These are phyloP conservation scores for Mycoemilia scoparia DNA, from an alignment of 192 early-diverging fungal species.

Conservation along the genomic window DNA sequence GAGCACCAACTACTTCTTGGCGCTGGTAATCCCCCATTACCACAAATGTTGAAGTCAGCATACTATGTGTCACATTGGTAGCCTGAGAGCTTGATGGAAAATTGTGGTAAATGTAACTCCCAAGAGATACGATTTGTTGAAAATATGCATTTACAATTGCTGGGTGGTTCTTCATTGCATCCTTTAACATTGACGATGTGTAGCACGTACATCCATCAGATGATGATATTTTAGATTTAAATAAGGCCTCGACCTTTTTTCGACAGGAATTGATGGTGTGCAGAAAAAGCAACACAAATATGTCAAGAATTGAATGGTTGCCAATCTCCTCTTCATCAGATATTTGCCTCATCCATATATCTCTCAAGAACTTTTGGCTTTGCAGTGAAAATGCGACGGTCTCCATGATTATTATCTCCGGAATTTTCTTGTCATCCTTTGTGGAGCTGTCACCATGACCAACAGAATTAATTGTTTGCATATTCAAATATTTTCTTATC, in stretches of 20 bases:
- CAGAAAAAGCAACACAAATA: constrained; percentile 22
- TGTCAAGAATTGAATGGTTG: constrained; percentile 20
- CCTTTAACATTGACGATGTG: constrained; percentile 8
- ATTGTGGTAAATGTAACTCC: constrained; percentile 35
- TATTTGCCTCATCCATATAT: constrained; percentile 51
- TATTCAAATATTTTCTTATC: constrained; percentile 42
- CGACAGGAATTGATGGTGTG: constrained; percentile 17
- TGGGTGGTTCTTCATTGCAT: constrained; percentile 6
- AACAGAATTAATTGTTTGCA: constrained; percentile 32
- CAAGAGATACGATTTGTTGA: constrained; percentile 31
- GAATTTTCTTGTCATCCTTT: constrained; percentile 4
- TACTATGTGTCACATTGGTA: constrained; percentile 9
- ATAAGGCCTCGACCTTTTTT: constrained; percentile 11
- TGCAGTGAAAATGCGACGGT: constrained; percentile 43
- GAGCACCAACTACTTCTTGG: constrained; percentile 61
- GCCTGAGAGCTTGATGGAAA: constrained; percentile 25
- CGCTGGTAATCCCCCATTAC: constrained; percentile 42
- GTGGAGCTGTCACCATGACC: constrained; percentile 5
- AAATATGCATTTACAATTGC: constrained; percentile 18
- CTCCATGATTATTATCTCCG: constrained; percentile 33
- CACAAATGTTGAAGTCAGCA: constrained; percentile 12
- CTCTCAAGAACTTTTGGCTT: constrained; percentile 45
- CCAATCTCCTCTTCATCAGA: constrained; percentile 23
- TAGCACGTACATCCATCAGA: constrained; percentile 6
- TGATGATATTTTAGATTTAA: constrained; percentile 9